Percentiles rank a stretch among this genome's conserved stretches.
Conservation (phyloP, 2,329 filamentous ascomycete species). For the Cladorrhinum sp. region DNA sequence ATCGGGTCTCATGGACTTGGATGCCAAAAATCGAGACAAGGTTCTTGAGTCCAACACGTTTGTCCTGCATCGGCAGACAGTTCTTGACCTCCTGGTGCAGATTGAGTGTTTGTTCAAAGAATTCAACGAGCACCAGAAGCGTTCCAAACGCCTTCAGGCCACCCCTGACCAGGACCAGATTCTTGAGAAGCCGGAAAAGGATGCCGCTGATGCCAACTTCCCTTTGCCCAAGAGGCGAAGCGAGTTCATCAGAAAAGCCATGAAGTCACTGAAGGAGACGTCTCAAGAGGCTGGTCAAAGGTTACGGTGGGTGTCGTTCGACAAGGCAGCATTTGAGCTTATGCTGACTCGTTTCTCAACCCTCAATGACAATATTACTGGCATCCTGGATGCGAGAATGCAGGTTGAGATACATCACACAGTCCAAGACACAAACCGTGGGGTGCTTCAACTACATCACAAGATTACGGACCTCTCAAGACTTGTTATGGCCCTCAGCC, state of each 20-base stretch:
- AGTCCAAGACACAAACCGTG: slow-evolving; percentile 47
- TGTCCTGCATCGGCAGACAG: slow-evolving; percentile 46
- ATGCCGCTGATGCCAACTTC: slow-evolving; percentile 44
- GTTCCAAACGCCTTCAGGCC: slow-evolving; percentile 37
- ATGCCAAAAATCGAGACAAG: slow-evolving; percentile 39
- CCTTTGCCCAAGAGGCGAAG: slow-evolving; percentile 41
- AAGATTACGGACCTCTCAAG: slow-evolving; percentile 45
- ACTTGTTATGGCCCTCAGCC: slow-evolving; percentile 45
- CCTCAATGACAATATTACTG: slow-evolving; percentile 48
- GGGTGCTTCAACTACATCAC: slow-evolving; percentile 46
- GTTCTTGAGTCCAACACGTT: slow-evolving; percentile 47
- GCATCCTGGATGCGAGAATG: slow-evolving; percentile 45
- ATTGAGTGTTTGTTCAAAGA: slow-evolving; percentile 47
- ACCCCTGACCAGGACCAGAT: slow-evolving; percentile 35
- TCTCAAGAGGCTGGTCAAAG: slow-evolving; percentile 36
- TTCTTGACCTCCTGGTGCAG: slow-evolving; percentile 48
- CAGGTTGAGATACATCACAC: slow-evolving; percentile 47
- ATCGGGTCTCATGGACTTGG: slow-evolving; percentile 46
- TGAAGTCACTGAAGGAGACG: slow-evolving; percentile 38
- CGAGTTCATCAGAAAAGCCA: slow-evolving; percentile 44
- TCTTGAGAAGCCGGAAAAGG: slow-evolving; percentile 40
- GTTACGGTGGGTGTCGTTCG: slow-evolving; percentile 45
- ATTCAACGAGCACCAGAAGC: slow-evolving; percentile 42
- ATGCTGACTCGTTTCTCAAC: slow-evolving; percentile 43
- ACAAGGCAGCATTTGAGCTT: slow-evolving; percentile 45